Evolutionary conservation across 2,329 filamentous ascomycete species (phyloP).

Genomic region (Penicillium hesseltinei): DNA sequence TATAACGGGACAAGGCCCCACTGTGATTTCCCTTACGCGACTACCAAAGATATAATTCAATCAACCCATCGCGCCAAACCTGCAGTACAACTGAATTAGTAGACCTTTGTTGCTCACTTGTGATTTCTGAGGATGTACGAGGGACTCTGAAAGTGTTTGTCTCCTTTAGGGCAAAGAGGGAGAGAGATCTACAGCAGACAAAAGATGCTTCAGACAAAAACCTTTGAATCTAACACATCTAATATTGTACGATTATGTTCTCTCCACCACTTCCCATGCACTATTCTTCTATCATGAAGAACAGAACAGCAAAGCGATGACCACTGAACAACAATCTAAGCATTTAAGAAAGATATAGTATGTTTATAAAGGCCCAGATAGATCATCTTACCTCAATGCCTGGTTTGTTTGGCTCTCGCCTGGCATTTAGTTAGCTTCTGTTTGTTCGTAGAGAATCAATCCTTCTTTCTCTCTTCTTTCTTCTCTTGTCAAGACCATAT

Average conservation of each 20-base stretch:
- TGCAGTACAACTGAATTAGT: slow-evolving; percentile 9
- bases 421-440: background rate
- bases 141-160: background rate
- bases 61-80: slow-evolving; percentile 22
- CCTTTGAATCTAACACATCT: background rate
- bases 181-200: background rate
- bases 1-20: slow-evolving; percentile 4
- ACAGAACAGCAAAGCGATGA: background rate
- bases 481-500: background rate
- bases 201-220: background rate
- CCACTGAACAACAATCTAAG: background rate
- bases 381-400: background rate
- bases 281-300: background rate
- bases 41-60: slow-evolving; percentile 9
- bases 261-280: background rate
- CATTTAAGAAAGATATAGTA: background rate
- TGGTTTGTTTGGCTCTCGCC: background rate
- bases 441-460: background rate
- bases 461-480: background rate
- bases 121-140: background rate
- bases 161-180: background rate
- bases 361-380: background rate
- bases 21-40: slow-evolving; percentile 24
- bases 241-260: background rate
- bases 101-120: background rate